Evolutionary conservation across 352 stramenopile species (phyloP), one percentile per base, ranked within the genome.

Genomic region (Globisporangium ultimum): DNA sequence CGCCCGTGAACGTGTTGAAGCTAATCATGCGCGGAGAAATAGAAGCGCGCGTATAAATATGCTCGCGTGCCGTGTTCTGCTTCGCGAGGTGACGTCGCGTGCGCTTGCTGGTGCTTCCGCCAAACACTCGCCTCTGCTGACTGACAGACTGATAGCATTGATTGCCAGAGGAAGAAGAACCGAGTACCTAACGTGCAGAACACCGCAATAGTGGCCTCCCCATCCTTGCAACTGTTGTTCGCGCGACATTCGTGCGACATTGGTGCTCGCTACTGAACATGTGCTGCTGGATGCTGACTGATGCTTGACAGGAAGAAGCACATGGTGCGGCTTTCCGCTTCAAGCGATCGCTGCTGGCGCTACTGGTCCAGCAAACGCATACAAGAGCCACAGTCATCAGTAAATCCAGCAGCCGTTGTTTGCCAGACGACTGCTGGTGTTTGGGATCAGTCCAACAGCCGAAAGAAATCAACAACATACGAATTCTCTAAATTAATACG

Each of bases 1-100:
- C 57, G 18, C 61, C 48, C 20, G 57, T 66, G 71, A 91, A 91
- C 40, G 81, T 89, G 71, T 91, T 74, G 40, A 88, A 89, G 75
- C 81, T 89, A 69, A 91, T 91, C 78, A 91, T 91, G 38, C 13
- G n/a, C 15, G 45, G 43, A 8, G 2, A 5, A 32, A 32, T 32
- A 32, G 24, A 32, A 5, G 5, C 24, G 24, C 24, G 28, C 28
- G 28, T 36, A n/a, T 45, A 45, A 45, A 45, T 45, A n/a, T n/a
- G 40, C 17, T 45, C 40, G 40, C 40, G 40, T n/a, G 38, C n/a
- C 46, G 24, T 5, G 24, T 32, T 32, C 47, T 52, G 47, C 47
- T 52, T 52, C 47, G 47, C 20, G 47, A 5, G 15, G 40, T n/a
- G 40, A n/a, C 40, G 40, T 45, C 13, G 12, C 38, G 7, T 2